Conservation (phyloP, 768 basidiomycete species). For the Rhizopogon sp. region DNA sequence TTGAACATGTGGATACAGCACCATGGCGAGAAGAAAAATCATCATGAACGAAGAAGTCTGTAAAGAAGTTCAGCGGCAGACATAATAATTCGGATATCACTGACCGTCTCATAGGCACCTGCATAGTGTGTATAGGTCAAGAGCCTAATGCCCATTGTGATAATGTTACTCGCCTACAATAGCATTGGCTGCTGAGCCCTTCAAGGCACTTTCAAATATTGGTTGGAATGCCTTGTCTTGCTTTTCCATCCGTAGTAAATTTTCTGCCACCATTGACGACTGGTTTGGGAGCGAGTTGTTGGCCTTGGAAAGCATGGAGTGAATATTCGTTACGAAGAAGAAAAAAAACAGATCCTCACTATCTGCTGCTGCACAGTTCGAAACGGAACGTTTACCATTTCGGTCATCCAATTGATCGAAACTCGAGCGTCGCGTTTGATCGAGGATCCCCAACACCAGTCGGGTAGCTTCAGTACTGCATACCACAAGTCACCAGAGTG, state of each 20-base stretch:
- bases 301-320: too few relatives aligned
- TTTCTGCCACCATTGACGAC: constrained; percentile 7
- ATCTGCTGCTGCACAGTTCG: constrained; percentile 1
- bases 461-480: constrained; percentile 4
- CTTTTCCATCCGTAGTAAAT: constrained; percentile 10
- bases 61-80: background rate
- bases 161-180: constrained; percentile 4
- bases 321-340: background rate
- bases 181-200: constrained; percentile 5
- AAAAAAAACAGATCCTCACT: background rate
- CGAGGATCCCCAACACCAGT: constrained; percentile 6
- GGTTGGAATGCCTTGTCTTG: constrained; percentile 2
- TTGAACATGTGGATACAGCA: constrained; percentile 10
- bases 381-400: constrained; percentile 3
- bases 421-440: constrained; percentile 2
- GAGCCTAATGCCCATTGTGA: background rate
- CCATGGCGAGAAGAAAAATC: constrained; percentile 14
- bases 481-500: background rate
- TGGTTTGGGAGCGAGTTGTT: background rate
- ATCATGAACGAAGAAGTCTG: constrained; percentile 8
- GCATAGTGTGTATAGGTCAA: background rate
- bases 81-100: background rate
- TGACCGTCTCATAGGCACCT: constrained; percentile 3
- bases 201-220: constrained; percentile 6
- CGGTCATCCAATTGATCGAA: background rate